phyloP scores from a whole-genome alignment of 2,329 filamentous ascomycete species.

The Aspergillus uvarum region DNA sequence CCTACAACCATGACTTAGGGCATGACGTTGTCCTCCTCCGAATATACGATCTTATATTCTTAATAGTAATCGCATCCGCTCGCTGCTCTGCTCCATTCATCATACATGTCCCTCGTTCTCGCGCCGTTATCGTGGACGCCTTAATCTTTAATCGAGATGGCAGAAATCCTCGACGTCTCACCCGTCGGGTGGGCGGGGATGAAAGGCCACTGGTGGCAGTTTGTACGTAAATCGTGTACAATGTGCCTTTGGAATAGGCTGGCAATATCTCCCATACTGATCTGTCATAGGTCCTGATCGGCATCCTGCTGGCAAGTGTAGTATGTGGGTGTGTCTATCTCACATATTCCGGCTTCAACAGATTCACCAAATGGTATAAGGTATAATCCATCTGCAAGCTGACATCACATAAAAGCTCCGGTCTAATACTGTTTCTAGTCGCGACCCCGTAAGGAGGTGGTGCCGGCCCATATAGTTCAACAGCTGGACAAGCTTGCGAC shows the following conservation, averaged over 20 bases:
- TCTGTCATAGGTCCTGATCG: conserved; percentile 34
- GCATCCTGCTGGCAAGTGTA: conserved; percentile 33
- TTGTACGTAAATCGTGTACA: conserved; percentile 31
- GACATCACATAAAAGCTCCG: neutral
- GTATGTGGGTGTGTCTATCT: conserved; percentile 31
- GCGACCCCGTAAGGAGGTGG: conserved; percentile 20
- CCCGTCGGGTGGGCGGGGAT: conserved; percentile 38
- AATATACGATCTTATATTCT: neutral
- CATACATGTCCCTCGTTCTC: conserved; percentile 14
- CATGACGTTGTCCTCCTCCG: neutral
- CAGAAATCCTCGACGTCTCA: conserved; percentile 28
- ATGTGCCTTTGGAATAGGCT: neutral
- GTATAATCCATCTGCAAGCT: conserved; percentile 18
- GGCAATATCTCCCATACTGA: conserved; percentile 13
- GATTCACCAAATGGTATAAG: conserved; percentile 28
- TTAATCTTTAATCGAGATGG: conserved; percentile 28
- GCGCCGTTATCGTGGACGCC: neutral
- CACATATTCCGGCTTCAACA: conserved; percentile 26
- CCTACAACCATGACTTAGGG: conserved; percentile 1
- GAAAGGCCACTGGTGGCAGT: conserved; percentile 45
- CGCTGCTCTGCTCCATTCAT: conserved; percentile 3
- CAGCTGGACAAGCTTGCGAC: conserved; percentile 25
- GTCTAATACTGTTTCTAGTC: conserved; percentile 22
- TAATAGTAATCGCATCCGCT: conserved; percentile 1
- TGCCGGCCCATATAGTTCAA: conserved; percentile 26